Evolutionary conservation across 495 filamentous ascomycete species (phyloP).

Genomic region (Astrothelium subdiscretum): DNA sequence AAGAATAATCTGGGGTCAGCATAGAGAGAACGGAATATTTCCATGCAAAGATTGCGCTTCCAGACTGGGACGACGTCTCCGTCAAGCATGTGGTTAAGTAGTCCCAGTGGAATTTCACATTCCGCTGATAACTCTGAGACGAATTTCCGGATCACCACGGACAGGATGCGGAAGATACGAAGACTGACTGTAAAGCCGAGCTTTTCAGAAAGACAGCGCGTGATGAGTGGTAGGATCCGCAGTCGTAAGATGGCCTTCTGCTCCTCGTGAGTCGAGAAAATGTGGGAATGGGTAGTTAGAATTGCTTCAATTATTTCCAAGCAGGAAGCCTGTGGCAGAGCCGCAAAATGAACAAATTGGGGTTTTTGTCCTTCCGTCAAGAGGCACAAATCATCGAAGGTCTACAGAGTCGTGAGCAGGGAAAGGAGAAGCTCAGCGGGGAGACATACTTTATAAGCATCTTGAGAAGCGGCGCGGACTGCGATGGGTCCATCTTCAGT

Average conservation of each 20-base stretch:
- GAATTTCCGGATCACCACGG: slow-evolving; percentile 64
- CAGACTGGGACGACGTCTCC: slow-evolving; percentile 64
- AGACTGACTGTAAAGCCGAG: slow-evolving; percentile 74
- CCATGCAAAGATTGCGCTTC: slow-evolving; percentile 85
- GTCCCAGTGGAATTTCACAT: slow-evolving; percentile 70
- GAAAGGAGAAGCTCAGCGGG: background rate
- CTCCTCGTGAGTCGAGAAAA: slow-evolving; percentile 69
- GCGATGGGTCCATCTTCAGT: slow-evolving; percentile 49
- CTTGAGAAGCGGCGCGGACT: slow-evolving; percentile 65
- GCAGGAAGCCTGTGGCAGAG: slow-evolving; percentile 67
- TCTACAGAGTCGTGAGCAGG: slow-evolving; percentile 32
- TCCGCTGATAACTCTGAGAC: slow-evolving; percentile 62
- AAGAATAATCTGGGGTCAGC: slow-evolving; percentile 64
- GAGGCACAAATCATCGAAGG: slow-evolving; percentile 83
- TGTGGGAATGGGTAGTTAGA: slow-evolving; percentile 66
- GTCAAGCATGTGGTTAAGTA: slow-evolving; percentile 83
- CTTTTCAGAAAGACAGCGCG: slow-evolving; percentile 64
- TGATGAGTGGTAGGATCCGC: slow-evolving; percentile 73
- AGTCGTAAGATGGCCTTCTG: slow-evolving; percentile 66
- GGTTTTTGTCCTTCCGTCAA: slow-evolving; percentile 73
- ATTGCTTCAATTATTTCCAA: slow-evolving; percentile 87
- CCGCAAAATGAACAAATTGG: slow-evolving; percentile 63
- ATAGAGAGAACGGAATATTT: slow-evolving; percentile 76
- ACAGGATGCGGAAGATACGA: slow-evolving; percentile 68
- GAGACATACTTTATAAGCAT: slow-evolving; percentile 59